phyloP scores from a whole-genome alignment of 2,329 filamentous ascomycete species.

The Hypoxylon sp. region DNA sequence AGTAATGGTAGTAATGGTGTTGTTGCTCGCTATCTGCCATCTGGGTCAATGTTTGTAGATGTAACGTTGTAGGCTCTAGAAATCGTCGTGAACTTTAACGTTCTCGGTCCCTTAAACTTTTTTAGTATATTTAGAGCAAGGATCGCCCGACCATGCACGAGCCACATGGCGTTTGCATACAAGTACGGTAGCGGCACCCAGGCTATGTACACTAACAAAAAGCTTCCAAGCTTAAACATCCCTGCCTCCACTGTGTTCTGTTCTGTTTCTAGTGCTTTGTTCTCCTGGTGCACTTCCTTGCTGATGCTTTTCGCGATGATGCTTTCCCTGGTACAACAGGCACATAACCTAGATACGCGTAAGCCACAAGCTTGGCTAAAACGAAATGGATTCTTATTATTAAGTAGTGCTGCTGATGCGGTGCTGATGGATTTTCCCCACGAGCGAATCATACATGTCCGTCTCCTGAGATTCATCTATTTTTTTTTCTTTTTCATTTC shows the following conservation, averaged over 20 bases:
- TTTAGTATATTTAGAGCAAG: slow-evolving; percentile 47
- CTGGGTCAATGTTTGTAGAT: slow-evolving; percentile 37
- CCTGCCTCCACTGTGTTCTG: slow-evolving; percentile 22
- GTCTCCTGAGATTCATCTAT: slow-evolving; percentile 38
- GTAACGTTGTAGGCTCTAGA: slow-evolving; percentile 46
- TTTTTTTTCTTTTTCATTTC: slow-evolving; percentile 24
- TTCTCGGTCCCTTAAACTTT: slow-evolving; percentile 45
- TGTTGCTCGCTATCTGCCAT: slow-evolving; percentile 38
- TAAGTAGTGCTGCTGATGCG: too few species aligned
- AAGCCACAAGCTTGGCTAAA: slow-evolving; percentile 38
- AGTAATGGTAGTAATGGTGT: slow-evolving; percentile 6
- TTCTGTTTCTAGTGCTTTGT: slow-evolving; percentile 2
- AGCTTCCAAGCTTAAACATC: neutral
- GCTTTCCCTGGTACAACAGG: neutral
- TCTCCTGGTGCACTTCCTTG: neutral
- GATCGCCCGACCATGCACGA: slow-evolving; percentile 46
- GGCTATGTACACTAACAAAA: too few species aligned
- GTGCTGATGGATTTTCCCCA: slow-evolving; percentile 5
- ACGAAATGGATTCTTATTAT: too few species aligned
- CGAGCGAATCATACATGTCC: slow-evolving; percentile 41
- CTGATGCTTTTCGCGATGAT: too few species aligned
- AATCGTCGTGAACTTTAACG: slow-evolving; percentile 49
- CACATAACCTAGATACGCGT: neutral
- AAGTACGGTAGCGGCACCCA: neutral
- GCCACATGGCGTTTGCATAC: slow-evolving; percentile 50